phyloP scores from a whole-genome alignment of 1,284 basidiomycete genomes.

The Rhodofomes roseus region DNA sequence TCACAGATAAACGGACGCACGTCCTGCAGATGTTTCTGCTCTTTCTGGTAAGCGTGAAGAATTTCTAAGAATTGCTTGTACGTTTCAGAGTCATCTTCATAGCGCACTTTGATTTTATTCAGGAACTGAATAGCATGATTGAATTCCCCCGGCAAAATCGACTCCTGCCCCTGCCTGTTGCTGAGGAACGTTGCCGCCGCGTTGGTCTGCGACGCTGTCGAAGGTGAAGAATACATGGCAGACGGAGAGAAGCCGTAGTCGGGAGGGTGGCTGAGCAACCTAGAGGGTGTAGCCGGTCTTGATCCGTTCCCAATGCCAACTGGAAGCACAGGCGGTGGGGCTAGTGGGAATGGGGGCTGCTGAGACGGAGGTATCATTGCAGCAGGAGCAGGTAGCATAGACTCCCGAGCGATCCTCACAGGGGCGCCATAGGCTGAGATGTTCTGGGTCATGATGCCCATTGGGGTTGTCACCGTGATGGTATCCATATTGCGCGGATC shows the following conservation, averaged over 20 bases:
- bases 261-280: constrained; percentile 12
- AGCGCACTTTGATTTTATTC: constrained; percentile 98
- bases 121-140: constrained; percentile 98
- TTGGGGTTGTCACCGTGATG: constrained; percentile 94
- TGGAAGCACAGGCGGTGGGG: constrained; percentile 28
- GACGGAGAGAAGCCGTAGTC: constrained; percentile 6
- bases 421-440: constrained; percentile 34
- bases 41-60: constrained; percentile 96
- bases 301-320: constrained; percentile 27
- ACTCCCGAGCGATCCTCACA: constrained; percentile 28
- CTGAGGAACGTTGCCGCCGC: constrained; percentile 62
- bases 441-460: constrained; percentile 74
- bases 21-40: constrained; percentile 85
- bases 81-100: constrained; percentile 87
- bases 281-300: constrained; percentile 24
- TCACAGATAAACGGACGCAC: constrained; percentile 45
- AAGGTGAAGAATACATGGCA: constrained; percentile 17
- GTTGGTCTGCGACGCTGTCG: constrained; percentile 29
- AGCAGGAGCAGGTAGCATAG: constrained; percentile 8
- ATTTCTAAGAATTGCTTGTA: constrained; percentile 99
- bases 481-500: constrained; percentile 75
- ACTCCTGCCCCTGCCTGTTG: constrained; percentile 32
- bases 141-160: constrained; percentile 71
- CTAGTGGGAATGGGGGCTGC: constrained; percentile 21
- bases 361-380: constrained; percentile 20